Evolutionary conservation across 2,329 filamentous ascomycete species (phyloP).

Genomic region (Capronia americana): DNA sequence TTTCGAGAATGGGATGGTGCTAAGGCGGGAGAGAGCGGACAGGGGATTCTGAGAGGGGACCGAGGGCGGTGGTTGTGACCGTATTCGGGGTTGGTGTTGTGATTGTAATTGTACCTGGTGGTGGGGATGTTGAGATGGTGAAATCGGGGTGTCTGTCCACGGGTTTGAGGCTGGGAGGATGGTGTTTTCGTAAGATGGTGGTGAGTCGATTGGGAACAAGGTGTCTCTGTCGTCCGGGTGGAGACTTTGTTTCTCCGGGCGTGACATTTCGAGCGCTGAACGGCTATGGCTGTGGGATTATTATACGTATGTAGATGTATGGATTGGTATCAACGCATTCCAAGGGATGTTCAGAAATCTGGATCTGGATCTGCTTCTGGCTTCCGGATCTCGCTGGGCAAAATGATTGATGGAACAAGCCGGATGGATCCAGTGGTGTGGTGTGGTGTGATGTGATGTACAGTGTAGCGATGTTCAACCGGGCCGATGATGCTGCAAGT

Average conservation of each 20-base stretch:
- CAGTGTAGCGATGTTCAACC: neutral
- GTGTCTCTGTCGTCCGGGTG: neutral
- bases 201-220: slow-evolving; percentile 22
- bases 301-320: neutral
- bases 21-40: slow-evolving; percentile 35
- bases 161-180: slow-evolving; percentile 18
- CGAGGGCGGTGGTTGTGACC: neutral
- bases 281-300: neutral
- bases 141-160: slow-evolving; percentile 12
- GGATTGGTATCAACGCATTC: neutral
- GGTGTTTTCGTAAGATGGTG: slow-evolving; percentile 33
- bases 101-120: neutral
- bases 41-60: slow-evolving; percentile 31
- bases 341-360: neutral
- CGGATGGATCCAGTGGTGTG: neutral
- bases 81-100: slow-evolving; percentile 1
- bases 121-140: neutral
- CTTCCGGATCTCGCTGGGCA: neutral
- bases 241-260: slow-evolving; percentile 23
- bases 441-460: neutral
- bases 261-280: slow-evolving; percentile 9
- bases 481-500: neutral
- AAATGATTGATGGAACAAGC: neutral
- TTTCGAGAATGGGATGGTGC: slow-evolving; percentile 39
- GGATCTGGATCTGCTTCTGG: neutral